Evolutionary conservation across 2,329 filamentous ascomycete species (phyloP).

Genomic region (Magnaporthiopsis rhizophila): DNA sequence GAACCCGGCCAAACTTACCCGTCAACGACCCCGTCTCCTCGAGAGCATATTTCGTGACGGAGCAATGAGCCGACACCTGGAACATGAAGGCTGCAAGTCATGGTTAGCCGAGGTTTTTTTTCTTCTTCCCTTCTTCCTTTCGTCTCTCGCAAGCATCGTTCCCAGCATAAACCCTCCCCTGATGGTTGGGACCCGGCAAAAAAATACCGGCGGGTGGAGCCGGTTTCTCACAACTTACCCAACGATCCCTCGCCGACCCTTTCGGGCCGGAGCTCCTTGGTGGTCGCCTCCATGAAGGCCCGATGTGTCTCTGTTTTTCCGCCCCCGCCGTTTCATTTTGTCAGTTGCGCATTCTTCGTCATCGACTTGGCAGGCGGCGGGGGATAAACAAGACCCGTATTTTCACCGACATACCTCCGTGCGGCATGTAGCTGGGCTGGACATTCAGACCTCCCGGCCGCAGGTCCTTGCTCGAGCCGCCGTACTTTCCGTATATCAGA

Average conservation of each 20-base stretch:
- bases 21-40: neutral
- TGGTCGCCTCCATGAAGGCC: slow-evolving; percentile 20
- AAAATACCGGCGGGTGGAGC: neutral
- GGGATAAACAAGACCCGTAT: neutral
- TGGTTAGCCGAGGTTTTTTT: neutral
- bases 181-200: neutral
- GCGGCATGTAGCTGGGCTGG: slow-evolving; percentile 27
- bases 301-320: slow-evolving; percentile 20
- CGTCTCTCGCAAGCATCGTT: neutral
- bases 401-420: slow-evolving; percentile 14
- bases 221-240: slow-evolving; percentile 4
- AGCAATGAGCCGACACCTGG: slow-evolving; percentile 11
- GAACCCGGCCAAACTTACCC: neutral
- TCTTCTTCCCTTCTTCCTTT: too few species aligned
- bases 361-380: neutral
- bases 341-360: neutral
- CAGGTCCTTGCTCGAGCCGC: slow-evolving; percentile 18
- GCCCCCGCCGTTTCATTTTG: neutral
- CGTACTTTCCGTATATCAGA: slow-evolving; percentile 31
- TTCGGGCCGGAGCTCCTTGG: slow-evolving; percentile 7
- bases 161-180: neutral
- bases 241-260: slow-evolving; percentile 8
- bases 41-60: slow-evolving; percentile 7
- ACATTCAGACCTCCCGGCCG: slow-evolving; percentile 24
- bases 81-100: slow-evolving; percentile 12